Percentiles rank a stretch among this genome's conserved stretches.
Evolutionary conservation across 768 basidiomycete species (phyloP).

Genomic region (Boletus fagicola): DNA sequence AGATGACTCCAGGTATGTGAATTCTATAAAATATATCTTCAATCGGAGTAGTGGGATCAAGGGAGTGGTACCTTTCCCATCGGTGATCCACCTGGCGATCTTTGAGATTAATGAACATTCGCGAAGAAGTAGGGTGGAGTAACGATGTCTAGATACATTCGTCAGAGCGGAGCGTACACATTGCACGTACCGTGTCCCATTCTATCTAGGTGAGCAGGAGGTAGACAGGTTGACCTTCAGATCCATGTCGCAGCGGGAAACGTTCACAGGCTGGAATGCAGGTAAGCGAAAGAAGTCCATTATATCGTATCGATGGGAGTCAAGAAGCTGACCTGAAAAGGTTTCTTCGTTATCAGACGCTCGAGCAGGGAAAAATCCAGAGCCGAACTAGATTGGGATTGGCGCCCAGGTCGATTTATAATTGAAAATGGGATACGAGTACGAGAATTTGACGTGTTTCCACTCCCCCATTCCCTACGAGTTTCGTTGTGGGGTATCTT

Average conservation of each 20-base stretch:
- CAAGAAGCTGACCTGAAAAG: background rate
- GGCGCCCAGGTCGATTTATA: background rate
- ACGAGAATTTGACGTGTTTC: background rate
- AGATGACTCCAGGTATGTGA: background rate
- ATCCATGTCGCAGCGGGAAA: background rate
- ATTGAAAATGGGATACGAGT: background rate
- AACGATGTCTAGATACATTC: background rate
- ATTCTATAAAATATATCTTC: background rate
- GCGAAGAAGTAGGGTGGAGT: background rate
- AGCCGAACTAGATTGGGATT: background rate
- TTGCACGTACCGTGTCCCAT: background rate
- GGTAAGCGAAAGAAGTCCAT: slow-evolving; percentile 9
- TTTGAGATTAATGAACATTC: background rate
- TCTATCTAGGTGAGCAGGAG: background rate
- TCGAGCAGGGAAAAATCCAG: background rate
- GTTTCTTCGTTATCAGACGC: background rate
- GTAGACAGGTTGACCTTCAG: background rate
- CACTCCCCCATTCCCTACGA: too few species aligned
- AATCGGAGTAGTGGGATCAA: background rate
- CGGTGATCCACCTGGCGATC: background rate
- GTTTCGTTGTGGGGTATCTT: background rate
- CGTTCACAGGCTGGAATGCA: background rate
- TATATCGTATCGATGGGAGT: background rate
- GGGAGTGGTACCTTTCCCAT: background rate
- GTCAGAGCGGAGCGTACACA: background rate